A percentile compares a stretch with the other conserved stretches of the same genome.
Conservation (phyloP, 495 filamentous ascomycete species). For the Neurospora sp. region DNA sequence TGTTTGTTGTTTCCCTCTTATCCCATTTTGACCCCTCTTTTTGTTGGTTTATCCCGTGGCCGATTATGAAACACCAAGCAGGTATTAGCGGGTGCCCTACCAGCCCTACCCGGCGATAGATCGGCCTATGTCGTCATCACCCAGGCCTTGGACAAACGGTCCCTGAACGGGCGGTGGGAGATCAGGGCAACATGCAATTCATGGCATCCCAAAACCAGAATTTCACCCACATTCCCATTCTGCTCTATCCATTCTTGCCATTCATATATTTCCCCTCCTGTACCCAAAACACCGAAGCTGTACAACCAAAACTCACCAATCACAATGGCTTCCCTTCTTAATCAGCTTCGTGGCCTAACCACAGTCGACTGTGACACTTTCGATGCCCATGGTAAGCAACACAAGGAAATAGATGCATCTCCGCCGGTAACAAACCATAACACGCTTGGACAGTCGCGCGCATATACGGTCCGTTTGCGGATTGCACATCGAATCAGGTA, state of each 20-base stretch:
- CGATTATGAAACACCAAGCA: background rate
- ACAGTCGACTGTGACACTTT: conserved; percentile 53
- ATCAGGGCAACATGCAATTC: background rate
- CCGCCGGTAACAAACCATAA: conserved; percentile 2
- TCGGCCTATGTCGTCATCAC: background rate
- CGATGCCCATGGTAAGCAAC: conserved; percentile 39
- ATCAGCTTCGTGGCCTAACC: conserved; percentile 35
- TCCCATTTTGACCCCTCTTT: background rate
- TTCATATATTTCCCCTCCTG: background rate
- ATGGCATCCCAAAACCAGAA: background rate
- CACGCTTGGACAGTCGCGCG: conserved; percentile 34
- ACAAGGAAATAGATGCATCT: background rate
- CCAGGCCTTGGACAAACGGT: background rate
- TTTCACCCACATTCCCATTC: background rate
- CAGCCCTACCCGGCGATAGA: background rate
- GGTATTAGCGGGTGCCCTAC: background rate
- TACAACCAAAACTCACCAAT: background rate
- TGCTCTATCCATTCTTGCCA: background rate
- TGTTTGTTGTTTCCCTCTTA: background rate
- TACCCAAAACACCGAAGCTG: background rate
- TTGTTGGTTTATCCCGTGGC: background rate
- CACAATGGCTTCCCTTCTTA: conserved; percentile 18
- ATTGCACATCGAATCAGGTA: conserved; percentile 61
- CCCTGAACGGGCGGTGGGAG: background rate
- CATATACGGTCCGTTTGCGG: conserved; percentile 47